These are phyloP conservation scores for Halophytophthora polymorphica DNA, from an alignment of 352 stramenopile genomes.

Conservation along the genomic window DNA sequence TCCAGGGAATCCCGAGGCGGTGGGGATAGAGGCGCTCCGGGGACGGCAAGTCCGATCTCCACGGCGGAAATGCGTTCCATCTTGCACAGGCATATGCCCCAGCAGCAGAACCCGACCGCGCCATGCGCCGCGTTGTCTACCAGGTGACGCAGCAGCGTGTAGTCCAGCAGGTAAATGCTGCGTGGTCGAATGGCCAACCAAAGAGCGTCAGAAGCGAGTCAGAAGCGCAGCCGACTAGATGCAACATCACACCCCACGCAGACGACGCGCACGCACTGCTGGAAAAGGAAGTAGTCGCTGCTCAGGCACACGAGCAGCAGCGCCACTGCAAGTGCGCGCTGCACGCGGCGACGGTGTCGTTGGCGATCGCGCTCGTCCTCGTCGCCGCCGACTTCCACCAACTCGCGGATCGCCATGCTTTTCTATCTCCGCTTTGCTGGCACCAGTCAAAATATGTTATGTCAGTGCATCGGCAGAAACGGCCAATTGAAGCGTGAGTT, in stretches of 20 bases:
- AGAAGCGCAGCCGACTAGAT: neutral
- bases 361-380: conserved; percentile 5
- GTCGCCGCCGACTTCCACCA: no score
- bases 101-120: conserved; percentile 49
- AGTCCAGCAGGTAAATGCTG: conserved; percentile 28
- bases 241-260: neutral
- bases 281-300: conserved; percentile 57
- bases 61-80: conserved; percentile 12
- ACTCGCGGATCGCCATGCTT: no score
- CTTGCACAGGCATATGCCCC: conserved; percentile 59
- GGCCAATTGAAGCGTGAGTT: no score
- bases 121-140: conserved; percentile 65
- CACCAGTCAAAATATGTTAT: conserved; percentile 1
- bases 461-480: neutral
- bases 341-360: conserved; percentile 8
- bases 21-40: no score
- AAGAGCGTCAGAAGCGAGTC: conserved; percentile 2
- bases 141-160: conserved; percentile 48
- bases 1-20: conserved; percentile 2
- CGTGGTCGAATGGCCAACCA: neutral
- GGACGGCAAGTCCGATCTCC: no score
- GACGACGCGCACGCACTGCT: conserved; percentile 33
- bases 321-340: conserved; percentile 41
- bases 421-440: no score
- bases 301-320: conserved; percentile 44